These are phyloP conservation scores for Exophiala sideris DNA, from an alignment of 2,329 filamentous ascomycete species.

Conservation along the genomic window DNA sequence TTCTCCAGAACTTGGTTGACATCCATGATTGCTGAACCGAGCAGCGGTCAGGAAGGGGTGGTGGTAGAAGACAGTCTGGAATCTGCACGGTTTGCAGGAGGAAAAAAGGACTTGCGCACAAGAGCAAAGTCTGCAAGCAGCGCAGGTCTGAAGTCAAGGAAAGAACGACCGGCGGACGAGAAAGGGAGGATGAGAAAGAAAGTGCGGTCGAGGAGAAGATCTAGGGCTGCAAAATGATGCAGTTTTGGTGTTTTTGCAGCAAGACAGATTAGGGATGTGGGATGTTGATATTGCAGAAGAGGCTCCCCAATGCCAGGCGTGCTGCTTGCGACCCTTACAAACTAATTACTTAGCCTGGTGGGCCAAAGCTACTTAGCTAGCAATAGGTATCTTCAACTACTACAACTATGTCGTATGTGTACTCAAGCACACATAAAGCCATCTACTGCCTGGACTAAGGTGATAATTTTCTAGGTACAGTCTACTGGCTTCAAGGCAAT, in stretches of 20 bases:
- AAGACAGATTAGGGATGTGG: conserved; percentile 17
- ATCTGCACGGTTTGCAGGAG: conserved; percentile 7
- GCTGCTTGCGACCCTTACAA: too few species aligned
- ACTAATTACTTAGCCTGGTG: too few species aligned
- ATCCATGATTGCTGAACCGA: conserved; percentile 65
- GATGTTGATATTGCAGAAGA: conserved; percentile 1
- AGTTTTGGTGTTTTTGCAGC: conserved; percentile 3
- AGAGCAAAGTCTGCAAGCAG: conserved; percentile 15
- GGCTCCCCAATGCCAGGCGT: too few species aligned
- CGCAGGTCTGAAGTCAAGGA: conserved; percentile 26
- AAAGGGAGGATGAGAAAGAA: conserved; percentile 3
- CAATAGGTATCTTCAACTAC: too few species aligned
- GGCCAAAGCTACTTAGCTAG: too few species aligned
- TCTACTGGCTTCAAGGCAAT: too few species aligned
- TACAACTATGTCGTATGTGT: too few species aligned
- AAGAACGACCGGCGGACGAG: conserved; percentile 21
- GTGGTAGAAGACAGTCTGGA: conserved; percentile 13
- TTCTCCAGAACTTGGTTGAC: conserved; percentile 97
- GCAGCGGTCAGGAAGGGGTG: conserved; percentile 21
- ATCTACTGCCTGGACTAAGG: too few species aligned
- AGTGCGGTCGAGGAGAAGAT: conserved; percentile 2
- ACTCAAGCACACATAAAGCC: too few species aligned
- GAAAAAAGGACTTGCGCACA: conserved; percentile 16
- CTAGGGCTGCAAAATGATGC: conserved; percentile 1
- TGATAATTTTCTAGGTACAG: too few species aligned